Evolutionary conservation across 2,329 filamentous ascomycete species (phyloP).

Genomic region (Exophiala bonariae): DNA sequence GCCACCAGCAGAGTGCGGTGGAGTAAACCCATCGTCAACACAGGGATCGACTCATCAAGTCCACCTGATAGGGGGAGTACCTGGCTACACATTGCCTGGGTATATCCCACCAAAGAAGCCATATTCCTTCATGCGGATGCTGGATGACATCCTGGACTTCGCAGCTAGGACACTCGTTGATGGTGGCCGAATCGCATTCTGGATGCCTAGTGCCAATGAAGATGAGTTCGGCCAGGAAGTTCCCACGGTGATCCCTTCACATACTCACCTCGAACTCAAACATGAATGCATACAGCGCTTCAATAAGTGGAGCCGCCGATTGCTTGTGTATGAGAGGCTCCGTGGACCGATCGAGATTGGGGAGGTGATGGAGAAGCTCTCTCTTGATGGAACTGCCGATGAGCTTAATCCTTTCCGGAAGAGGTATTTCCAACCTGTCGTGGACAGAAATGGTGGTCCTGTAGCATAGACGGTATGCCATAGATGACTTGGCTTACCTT

Average conservation of each 20-base stretch:
- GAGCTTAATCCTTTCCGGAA: conserved; percentile 68
- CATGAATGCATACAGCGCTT: conserved; percentile 82
- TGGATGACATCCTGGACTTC: conserved; percentile 86
- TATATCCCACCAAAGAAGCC: conserved; percentile 88
- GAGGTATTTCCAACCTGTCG: conserved; percentile 35
- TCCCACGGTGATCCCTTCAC: conserved; percentile 38
- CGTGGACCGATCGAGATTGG: conserved; percentile 47
- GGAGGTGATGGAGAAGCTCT: not conserved
- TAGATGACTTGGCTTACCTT: too few relatives aligned
- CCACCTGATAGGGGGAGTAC: conserved; percentile 64
- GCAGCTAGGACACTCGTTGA: conserved; percentile 74
- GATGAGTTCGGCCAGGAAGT: conserved; percentile 74
- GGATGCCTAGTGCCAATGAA: conserved; percentile 92
- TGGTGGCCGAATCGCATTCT: conserved; percentile 80
- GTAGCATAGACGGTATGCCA: too few relatives aligned
- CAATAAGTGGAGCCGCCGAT: conserved; percentile 85
- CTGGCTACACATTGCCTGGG: conserved; percentile 67
- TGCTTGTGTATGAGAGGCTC: conserved; percentile 81
- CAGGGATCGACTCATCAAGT: conserved; percentile 2
- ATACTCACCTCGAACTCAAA: conserved; percentile 72
- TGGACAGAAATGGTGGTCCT: conserved; percentile 10
- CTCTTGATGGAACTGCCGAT: conserved; percentile 56
- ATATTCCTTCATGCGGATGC: conserved; percentile 87
- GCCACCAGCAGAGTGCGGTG: not conserved
- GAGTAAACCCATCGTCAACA: not conserved